phyloP scores from a whole-genome alignment of 2,329 filamentous ascomycete genomes.

The Orbilia ellipsospora region DNA sequence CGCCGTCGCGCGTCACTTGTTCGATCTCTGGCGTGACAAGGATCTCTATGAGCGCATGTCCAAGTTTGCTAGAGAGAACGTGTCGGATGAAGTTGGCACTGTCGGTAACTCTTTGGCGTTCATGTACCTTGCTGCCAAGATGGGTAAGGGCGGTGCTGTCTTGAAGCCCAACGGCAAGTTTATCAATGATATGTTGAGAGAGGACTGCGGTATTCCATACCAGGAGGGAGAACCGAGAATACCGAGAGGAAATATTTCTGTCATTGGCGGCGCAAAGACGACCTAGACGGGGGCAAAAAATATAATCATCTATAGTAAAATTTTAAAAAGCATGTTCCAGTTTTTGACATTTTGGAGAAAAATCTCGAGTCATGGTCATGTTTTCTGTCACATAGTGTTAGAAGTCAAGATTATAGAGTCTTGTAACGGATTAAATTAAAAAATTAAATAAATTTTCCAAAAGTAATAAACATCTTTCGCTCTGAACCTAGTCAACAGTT shows the following conservation, averaged over 20 bases:
- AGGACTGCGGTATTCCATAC: conserved; percentile 72
- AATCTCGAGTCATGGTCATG: not conserved
- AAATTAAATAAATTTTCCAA: too few species aligned
- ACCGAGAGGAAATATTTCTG: conserved; percentile 62
- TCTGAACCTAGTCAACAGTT: too few species aligned
- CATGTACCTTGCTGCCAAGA: conserved; percentile 79
- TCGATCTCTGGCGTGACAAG: conserved; percentile 74
- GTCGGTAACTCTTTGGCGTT: conserved; percentile 81
- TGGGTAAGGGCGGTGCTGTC: conserved; percentile 69
- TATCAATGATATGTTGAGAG: conserved; percentile 79
- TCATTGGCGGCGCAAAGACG: conserved; percentile 26
- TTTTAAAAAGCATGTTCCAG: not conserved
- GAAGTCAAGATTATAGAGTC: too few species aligned
- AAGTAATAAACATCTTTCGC: too few species aligned
- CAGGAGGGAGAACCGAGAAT: conserved; percentile 71
- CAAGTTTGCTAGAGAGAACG: conserved; percentile 71
- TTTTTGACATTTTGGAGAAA: not conserved
- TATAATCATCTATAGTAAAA: not conserved
- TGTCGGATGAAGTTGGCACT: conserved; percentile 84
- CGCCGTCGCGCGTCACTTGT: conserved; percentile 74
- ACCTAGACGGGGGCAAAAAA: not conserved
- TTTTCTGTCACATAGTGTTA: not conserved
- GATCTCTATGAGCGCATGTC: conserved; percentile 75
- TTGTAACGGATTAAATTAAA: too few species aligned
- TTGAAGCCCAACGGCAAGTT: conserved; percentile 72